phyloP scores from a whole-genome alignment of 2,329 filamentous ascomycete genomes.

The Fusarium poae region DNA sequence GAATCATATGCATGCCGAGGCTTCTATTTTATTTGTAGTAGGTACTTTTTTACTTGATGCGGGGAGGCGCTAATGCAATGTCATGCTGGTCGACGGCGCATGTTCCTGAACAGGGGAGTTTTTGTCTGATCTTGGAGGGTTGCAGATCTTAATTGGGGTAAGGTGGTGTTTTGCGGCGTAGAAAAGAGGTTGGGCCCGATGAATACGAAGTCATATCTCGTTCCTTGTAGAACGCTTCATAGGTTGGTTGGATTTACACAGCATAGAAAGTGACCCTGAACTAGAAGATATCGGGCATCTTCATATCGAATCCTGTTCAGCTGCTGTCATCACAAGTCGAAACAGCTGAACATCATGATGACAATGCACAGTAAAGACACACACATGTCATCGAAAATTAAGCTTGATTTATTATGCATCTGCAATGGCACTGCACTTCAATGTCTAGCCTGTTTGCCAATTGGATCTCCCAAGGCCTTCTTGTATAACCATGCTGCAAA shows the following conservation, averaged over 20 bases:
- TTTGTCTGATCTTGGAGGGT: constrained; percentile 23
- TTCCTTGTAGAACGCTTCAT: not conserved
- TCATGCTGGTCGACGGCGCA: constrained; percentile 21
- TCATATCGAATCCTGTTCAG: not conserved
- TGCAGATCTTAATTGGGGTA: constrained; percentile 33
- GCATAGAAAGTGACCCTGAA: constrained; percentile 21
- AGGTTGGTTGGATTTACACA: not conserved
- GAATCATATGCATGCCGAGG: constrained; percentile 50
- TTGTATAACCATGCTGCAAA: constrained; percentile 70
- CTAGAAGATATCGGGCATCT: not conserved
- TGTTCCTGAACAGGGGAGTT: constrained; percentile 34
- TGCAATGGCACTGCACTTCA: constrained; percentile 8
- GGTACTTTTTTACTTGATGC: constrained; percentile 24
- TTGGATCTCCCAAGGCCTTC: constrained; percentile 53
- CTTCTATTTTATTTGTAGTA: constrained; percentile 22
- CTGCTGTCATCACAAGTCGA: not conserved
- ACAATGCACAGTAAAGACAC: constrained; percentile 11
- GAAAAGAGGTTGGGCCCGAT: constrained; percentile 4
- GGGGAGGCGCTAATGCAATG: constrained; percentile 19
- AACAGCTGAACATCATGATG: not conserved
- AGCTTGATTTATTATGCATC: constrained; percentile 30
- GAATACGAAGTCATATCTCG: constrained; percentile 17
- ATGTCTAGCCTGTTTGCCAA: constrained; percentile 36
- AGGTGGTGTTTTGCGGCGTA: not conserved
- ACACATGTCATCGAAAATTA: constrained; percentile 20